A percentile compares a stretch with the other conserved stretches of the same genome.
Conservation (phyloP, 1,139 yeast genomes). For the Kluyveromyces sp. region DNA sequence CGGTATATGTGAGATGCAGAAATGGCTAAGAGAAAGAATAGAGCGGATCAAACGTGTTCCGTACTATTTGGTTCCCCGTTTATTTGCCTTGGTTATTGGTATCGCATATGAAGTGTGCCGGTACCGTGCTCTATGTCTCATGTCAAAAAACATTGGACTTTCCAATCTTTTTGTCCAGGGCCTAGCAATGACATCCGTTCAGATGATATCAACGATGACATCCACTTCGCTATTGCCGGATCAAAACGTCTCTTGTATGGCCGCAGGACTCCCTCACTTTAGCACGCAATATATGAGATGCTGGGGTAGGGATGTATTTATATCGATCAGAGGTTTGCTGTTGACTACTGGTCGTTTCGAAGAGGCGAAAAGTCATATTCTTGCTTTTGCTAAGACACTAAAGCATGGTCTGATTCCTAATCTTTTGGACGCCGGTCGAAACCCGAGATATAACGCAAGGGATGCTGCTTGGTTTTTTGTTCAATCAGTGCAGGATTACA, state of each 20-base stretch:
- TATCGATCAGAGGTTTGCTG: constrained; percentile 74
- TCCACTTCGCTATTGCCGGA: constrained; percentile 71
- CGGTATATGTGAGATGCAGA: constrained; percentile 46
- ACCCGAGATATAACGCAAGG: constrained; percentile 92
- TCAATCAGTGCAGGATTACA: constrained; percentile 81
- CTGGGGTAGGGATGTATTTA: constrained; percentile 97
- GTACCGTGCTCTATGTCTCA: constrained; percentile 51
- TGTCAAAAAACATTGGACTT: constrained; percentile 47
- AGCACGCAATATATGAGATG: constrained; percentile 88
- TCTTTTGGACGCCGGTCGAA: constrained; percentile 82
- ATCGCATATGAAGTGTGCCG: constrained; percentile 78
- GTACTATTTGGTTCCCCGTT: constrained; percentile 75
- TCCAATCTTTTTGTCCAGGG: constrained; percentile 73
- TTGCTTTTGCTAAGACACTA: constrained; percentile 83
- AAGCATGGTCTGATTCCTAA: constrained; percentile 96
- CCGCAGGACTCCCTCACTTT: constrained; percentile 96
- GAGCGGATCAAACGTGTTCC: constrained; percentile 65
- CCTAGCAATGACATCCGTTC: constrained; percentile 75
- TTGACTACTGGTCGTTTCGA: constrained; percentile 71
- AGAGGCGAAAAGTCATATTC: constrained; percentile 73
- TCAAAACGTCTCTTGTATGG: constrained; percentile 63
- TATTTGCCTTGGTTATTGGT: constrained; percentile 73
- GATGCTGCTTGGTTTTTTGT: constrained; percentile 96
- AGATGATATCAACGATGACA: constrained; percentile 73
- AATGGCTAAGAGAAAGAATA: constrained; percentile 65